Base-by-base conservation (phyloP, 441 rosid genomes). In the Mallotus repandus region DNA sequence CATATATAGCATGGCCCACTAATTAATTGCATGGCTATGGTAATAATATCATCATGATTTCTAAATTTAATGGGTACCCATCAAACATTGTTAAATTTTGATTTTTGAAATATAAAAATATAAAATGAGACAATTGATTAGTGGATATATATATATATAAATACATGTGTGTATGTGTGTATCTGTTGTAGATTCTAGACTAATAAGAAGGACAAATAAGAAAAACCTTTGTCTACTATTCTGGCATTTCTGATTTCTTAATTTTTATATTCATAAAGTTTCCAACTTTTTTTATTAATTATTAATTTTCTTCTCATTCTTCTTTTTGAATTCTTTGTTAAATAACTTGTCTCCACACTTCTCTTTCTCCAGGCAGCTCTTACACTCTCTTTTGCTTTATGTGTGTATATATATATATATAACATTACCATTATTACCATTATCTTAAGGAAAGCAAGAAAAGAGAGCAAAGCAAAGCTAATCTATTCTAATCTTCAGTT, bases 301-400 rank as follows among this genome's bases (percentile, higher is more conserved):
- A 1, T 19, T 60, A 48, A 14, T 54, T n/a, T 82, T 73, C 75
- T 81, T 25, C 70, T 74, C 69, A 61, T 69, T 72, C 53, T 46
- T 77, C 72, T 69, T 72, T 77, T 71, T 77, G 52, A 63, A 66
- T n/a, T 74, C 50, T 29, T 74, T 18, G 29, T 45, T 45, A n/a
- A 25, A 22, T 49, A 9, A 2, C 21, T 82, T 77, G 77, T 79
- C 83, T 78, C 81, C 81, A 73, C 78, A 79, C 80, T 83, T 77
- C 84, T 84, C 82, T 88, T 87, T 83, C 96, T 93, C 97, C 89
- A 83, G 94, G 82, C 69, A 77, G 45, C 64, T 79, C 73, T 59
- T 16, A 13, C 66, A 12, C 57, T 0, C 16, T 55, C 56, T 10
- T 9, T 14, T 65, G n/a, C 38, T 58, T 49, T 66, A 7, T 54